Evolutionary conservation across 805 yeast genomes (phyloP), one percentile per base, ranked within the genome.

Genomic region (Pichia phayaonensis): DNA sequence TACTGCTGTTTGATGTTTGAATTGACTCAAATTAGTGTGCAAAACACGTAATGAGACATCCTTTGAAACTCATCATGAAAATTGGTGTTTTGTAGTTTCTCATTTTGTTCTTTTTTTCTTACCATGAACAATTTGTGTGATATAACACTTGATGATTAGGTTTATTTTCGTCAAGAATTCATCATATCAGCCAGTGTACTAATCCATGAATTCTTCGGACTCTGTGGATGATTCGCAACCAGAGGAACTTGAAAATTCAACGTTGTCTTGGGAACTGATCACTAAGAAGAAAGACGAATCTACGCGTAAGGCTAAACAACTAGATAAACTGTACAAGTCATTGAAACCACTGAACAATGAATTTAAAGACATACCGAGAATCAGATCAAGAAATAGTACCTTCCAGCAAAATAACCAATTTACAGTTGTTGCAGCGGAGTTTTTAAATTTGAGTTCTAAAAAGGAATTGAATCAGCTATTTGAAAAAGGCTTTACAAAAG

Each of bases 331-430:
- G 15, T 18, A 26, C 2, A 44, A 54, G 13, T 53, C 54, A 7
- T 45, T 61, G 24, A 51, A 52, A 23, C 64, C 64, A 1, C 23
- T 56, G 22, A 60, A 56, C 0, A 50, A 43, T 20, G 61, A 56
- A 22, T 61, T 54, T 40, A 39, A 43, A 16, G 43, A 54, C 7
- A 44, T 54, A 4, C 60, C 61, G 1, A 29, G 26, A 2, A 36
- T 48, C 2, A 58, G 48, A 36, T 52, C 63, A 22, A 55, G 67
- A 40, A 42, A 48, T 15, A 61, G 55, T 46, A 59, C 57, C 7
- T 69, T 67, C 45, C 49, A 59, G 23, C 69, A 67, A 45, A 54
- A 68, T 11, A 71, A 69, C 51, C 65, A 65, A 11, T 68, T 62
- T 48, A 66, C 70, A 0, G 63, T 64, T 1, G 66, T 66, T 51